Evolutionary conservation across 805 yeast genomes (phyloP), one percentile per base, ranked within the genome.

Genomic region (Candida parachauliodes): DNA sequence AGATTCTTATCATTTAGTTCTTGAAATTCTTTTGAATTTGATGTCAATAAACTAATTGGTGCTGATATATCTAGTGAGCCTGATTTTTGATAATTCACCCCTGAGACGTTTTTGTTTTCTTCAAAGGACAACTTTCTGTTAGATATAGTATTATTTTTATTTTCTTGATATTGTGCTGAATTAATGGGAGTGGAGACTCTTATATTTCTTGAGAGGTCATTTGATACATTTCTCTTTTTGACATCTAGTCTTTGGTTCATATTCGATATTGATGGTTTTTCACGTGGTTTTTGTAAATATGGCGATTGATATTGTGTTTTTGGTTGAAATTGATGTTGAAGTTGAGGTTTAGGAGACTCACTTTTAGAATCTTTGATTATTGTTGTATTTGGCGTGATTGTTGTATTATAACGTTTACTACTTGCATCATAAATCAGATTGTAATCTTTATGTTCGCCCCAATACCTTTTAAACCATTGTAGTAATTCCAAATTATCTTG

Each of bases 401-500:
- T 31, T 11, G 43, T 47, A 31, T 70, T 53, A n/a, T 18, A n/a
- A 20, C 29, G 19, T 20, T 59, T 47, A 4, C 55, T 42, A 10
- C 59, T 57, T 1, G 96, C 78, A 57, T 89, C 94, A 52, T 89
- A 89, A 8, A 20, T 38, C 4, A 65, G 75, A 24, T 75, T 70
- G 39, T 81, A 81, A 40, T 81, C 82, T 54, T 76, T 81, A 52
- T 78, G 72, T 37, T 84, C 91, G 44, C 72, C 70, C 97, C 98
- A 91, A 51, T 70, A 81, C 51, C 74, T 75, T 54, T 85, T 81
- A 52, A 88, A 70, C 96, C 96, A 93, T 63, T 93, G 99, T 46
- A 89, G 65, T 51, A 93, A 84, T 63, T 89, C 98, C 51, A 93
- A 72, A 59, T 93, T 93, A 55, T 91, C 98, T 59, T 93, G 98